Evolutionary conservation across 2,329 filamentous ascomycete genomes (phyloP).

Genomic region (Penicillium sp.): DNA sequence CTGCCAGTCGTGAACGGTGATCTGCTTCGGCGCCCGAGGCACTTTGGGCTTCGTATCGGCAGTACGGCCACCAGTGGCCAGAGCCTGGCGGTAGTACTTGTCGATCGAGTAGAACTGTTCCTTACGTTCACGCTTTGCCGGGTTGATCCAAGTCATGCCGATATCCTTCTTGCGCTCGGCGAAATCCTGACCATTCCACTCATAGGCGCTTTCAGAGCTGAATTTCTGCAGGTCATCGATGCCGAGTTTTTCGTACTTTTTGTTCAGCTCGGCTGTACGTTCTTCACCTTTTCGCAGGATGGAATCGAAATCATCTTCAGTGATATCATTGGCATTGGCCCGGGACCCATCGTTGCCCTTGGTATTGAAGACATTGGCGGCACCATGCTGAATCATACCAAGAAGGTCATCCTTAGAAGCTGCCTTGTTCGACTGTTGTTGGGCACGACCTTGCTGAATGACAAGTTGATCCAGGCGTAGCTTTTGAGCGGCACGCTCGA

Average conservation of each 20-base stretch:
- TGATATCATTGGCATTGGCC: constrained; percentile 61
- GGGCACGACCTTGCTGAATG: constrained; percentile 93
- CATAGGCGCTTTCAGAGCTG: constrained; percentile 93
- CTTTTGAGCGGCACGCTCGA: constrained; percentile 95
- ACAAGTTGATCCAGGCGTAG: constrained; percentile 93
- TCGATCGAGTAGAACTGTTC: constrained; percentile 98
- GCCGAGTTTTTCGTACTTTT: constrained; percentile 93
- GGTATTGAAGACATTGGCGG: constrained; percentile 84
- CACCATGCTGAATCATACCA: constrained; percentile 98
- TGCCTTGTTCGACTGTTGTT: constrained; percentile 83
- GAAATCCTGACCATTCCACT: constrained; percentile 98
- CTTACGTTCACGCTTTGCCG: constrained; percentile 95
- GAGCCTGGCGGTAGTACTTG: constrained; percentile 91
- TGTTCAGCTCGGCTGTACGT: constrained; percentile 83
- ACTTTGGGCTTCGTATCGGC: constrained; percentile 90
- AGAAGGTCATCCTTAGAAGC: constrained; percentile 94
- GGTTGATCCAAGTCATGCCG: constrained; percentile 94
- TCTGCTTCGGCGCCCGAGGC: constrained; percentile 90
- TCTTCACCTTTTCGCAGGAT: constrained; percentile 84
- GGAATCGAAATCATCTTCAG: constrained; percentile 84
- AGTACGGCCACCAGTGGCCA: constrained; percentile 74
- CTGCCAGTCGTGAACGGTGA: constrained; percentile 90
- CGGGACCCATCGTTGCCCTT: constrained; percentile 65
- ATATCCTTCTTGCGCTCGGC: constrained; percentile 88
- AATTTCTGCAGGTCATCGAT: constrained; percentile 98